Base-by-base conservation (phyloP, 768 basidiomycete genomes). In the Rhizopogon vinicolor region DNA sequence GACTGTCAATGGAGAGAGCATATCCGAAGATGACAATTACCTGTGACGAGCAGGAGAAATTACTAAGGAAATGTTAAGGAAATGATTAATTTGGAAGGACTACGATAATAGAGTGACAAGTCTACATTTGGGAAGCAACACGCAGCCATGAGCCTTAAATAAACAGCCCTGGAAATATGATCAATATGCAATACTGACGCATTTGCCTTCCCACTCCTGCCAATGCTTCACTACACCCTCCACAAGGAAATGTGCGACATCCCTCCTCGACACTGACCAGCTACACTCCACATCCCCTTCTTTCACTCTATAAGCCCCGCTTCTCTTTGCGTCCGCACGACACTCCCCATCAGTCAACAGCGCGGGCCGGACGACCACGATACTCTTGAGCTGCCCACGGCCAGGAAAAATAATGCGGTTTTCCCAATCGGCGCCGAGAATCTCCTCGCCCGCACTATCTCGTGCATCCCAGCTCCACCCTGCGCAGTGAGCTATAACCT, bases 211-310 rank as follows among this genome's bases (percentile, higher is more conserved):
- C 72, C 74, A 84, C 51, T 81, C 71, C 7, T 74, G 63, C 87
- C 86, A 85, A 18, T 75, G 63, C 49, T 70, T 68, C 19, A 74
- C 41, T 18, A 77, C 60, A 0, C 68, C 73, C 46, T 85, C 78
- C 3, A 75, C 78, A 13, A 88, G 62, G 66, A 87, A 87, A 70
- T 87, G 84, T 0, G 80, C 83, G 2, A 85, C 82, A 62, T 89
- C 86, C 60, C 72, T 74, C 62, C 86, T 75, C 39, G 85, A 84
- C 3, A 89, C 63, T n/a, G 77, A 78, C 62, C 75, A 87, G 3
- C 71, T 72, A 12, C 65, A 55, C 3, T 35, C 6, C 10, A 81
- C 10, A n/a, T 81, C 75, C 16, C 64, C 70, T 33, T 75, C 78
- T 12, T 68, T 71, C 9, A 76, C 75, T 19, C 72, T 62, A 64